phyloP scores from a whole-genome alignment of 169 alveolate species.

The Plasmodium coatneyi region DNA sequence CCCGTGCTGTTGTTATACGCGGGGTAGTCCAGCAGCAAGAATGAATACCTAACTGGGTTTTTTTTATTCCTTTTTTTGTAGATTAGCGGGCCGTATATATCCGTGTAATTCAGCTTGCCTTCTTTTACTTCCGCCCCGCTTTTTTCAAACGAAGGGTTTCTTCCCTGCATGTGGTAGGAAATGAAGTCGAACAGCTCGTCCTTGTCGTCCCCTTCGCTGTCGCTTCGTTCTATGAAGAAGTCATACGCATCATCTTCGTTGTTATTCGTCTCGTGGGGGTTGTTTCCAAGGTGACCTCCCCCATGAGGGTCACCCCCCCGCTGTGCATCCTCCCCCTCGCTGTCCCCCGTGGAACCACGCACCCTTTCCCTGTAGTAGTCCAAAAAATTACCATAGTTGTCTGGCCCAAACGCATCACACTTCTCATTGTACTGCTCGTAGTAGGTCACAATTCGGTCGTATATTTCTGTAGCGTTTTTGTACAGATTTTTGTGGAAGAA shows the following conservation, averaged over 20 bases:
- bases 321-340: not conserved
- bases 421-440: constrained; percentile 11
- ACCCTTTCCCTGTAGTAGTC: constrained; percentile 11
- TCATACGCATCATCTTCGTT: constrained; percentile 4
- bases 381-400: constrained; percentile 25
- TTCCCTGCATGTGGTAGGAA: constrained; percentile 73
- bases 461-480: constrained; percentile 24
- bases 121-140: not conserved
- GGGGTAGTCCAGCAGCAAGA: constrained; percentile 65
- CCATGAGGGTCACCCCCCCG: not conserved
- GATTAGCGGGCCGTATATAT: constrained; percentile 64
- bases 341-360: not conserved
- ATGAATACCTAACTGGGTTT: constrained; percentile 30
- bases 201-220: constrained; percentile 32
- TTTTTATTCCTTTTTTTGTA: constrained; percentile 10
- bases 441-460: constrained; percentile 29
- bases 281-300: not conserved
- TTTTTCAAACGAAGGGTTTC: constrained; percentile 73
- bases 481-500: constrained; percentile 32
- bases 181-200: constrained; percentile 57
- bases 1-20: constrained; percentile 68
- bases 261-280: not conserved
- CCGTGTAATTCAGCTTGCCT: constrained; percentile 48
- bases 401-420: constrained; percentile 19
- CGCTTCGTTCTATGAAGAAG: constrained; percentile 47